Evolutionary conservation across 2,329 filamentous ascomycete species (phyloP).

Genomic region (Trichoderma sp.): DNA sequence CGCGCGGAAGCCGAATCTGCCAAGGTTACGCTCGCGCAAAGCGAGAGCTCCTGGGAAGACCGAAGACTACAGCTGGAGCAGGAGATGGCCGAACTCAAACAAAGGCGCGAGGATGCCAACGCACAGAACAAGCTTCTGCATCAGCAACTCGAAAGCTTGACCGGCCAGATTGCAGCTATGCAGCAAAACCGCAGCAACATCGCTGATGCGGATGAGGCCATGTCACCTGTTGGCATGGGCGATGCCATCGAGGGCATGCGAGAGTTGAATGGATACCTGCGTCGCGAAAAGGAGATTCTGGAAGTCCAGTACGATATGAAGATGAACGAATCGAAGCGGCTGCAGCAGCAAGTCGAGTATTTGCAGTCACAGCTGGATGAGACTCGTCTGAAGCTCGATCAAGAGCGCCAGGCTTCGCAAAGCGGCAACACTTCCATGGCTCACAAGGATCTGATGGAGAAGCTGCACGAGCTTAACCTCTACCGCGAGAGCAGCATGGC

Average conservation of each 20-base stretch:
- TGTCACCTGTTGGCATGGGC: constrained; percentile 53
- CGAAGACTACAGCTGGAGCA: constrained; percentile 77
- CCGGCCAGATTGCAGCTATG: constrained; percentile 73
- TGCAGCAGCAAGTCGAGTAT: constrained; percentile 89
- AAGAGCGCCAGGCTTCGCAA: constrained; percentile 79
- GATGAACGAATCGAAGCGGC: constrained; percentile 79
- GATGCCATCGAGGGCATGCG: constrained; percentile 74
- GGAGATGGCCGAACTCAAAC: constrained; percentile 77
- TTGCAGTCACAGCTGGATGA: constrained; percentile 87
- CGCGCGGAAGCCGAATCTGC: constrained; percentile 84
- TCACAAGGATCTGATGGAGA: constrained; percentile 90
- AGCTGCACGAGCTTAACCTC: constrained; percentile 91
- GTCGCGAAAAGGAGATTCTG: constrained; percentile 95
- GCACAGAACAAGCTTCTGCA: constrained; percentile 91
- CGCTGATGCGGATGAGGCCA: constrained; percentile 54
- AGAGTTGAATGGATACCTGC: constrained; percentile 87
- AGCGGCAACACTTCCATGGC: constrained; percentile 71
- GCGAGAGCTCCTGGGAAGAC: constrained; percentile 85
- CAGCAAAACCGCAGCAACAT: constrained; percentile 70
- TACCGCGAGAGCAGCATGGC: constrained; percentile 95
- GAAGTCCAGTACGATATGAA: constrained; percentile 95
- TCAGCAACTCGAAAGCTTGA: constrained; percentile 82
- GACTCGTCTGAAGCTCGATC: constrained; percentile 81
- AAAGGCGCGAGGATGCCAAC: constrained; percentile 78
- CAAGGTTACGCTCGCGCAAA: constrained; percentile 75